Base-by-base conservation (phyloP, 2,329 filamentous ascomycete genomes). In the Aspergillus viridinutans region DNA sequence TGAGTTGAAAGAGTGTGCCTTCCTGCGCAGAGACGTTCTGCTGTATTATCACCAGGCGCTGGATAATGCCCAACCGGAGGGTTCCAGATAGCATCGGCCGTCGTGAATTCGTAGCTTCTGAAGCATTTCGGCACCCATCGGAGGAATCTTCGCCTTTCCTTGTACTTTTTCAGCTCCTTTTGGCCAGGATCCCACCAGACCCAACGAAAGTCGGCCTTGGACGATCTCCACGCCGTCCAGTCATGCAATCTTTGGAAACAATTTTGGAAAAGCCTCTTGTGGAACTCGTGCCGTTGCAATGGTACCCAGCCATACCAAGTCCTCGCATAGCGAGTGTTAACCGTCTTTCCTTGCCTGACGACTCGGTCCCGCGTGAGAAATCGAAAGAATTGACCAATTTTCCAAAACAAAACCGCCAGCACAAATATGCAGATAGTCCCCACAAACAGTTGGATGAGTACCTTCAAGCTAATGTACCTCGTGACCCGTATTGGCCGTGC, bases 231-330 rank as follows among this genome's bases (percentile, higher is more conserved):
- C 4, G 67, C 58, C 4, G 69, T 61, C 64, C 63, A 71, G 6
- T 65, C 53, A 49, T 64, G 56, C 9, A 74, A 20, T 45, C 55
- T 63, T 2, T 43, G 53, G 6, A 68, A 64, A 0, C 56, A 58
- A 10, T 58, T 61, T 17, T 60, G 61, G 29, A 70, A 59, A 3
- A 61, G 40, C 7, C 58, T 29, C 54, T 71, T 74, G 29, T 68
- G 67, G 7, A 61, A 57, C 45, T 74, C 62, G 26, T 74, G 69
- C 5, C 60, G 66, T n/a, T 70, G 57, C 12, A 67, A 52, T 1
- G 69, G 62, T 14, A 76, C 64, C 75, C 75, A 77, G 35, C 74
- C 75, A 56, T 77, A 75, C 74, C 75, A 77, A 12, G 74, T 75
- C 45, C 69, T 74, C 25, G 69, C 69, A 58, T 75, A 76, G 14